Conservation (phyloP, 345 rosid species). For the Arabidopsis arenosa region DNA sequence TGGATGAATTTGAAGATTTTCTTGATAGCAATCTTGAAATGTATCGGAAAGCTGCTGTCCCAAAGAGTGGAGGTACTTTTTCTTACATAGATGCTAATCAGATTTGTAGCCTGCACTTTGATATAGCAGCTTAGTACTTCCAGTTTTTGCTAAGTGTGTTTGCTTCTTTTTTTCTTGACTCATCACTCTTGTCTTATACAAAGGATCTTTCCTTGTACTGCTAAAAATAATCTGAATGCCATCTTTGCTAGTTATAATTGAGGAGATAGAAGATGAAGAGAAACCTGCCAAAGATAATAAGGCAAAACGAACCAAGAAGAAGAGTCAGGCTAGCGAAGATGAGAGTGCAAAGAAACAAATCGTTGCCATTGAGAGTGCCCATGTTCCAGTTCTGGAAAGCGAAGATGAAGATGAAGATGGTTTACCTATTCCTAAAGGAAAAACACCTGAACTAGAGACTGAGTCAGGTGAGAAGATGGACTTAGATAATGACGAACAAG, state of each 20-base stretch:
- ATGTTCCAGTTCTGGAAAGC: conserved; percentile 60
- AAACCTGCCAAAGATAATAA: conserved; percentile 52
- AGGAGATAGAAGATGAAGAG: conserved; percentile 90
- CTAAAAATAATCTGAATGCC: not conserved
- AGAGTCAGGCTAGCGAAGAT: conserved; percentile 45
- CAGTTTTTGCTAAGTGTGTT: not conserved
- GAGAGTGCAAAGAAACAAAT: conserved; percentile 51
- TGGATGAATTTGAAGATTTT: conserved; percentile 48
- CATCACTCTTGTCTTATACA: conserved; percentile 2
- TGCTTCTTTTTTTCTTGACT: not conserved
- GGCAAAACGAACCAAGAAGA: conserved; percentile 55
- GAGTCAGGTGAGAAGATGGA: conserved; percentile 44
- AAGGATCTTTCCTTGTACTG: not conserved
- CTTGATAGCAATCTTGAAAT: conserved; percentile 51
- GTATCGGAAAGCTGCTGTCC: conserved; percentile 48
- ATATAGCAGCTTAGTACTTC: not conserved
- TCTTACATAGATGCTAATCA: not conserved
- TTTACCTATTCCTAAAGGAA: conserved; percentile 59
- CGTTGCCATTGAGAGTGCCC: conserved; percentile 45
- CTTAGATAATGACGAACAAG: conserved; percentile 44
- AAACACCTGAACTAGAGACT: conserved; percentile 34
- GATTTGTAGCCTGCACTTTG: not conserved
- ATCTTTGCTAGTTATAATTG: conserved; percentile 65
- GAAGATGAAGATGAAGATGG: conserved; percentile 99
- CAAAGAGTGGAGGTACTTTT: conserved; percentile 79